Conservation (phyloP, 1,284 basidiomycete genomes). For the Baeospora myosura region DNA sequence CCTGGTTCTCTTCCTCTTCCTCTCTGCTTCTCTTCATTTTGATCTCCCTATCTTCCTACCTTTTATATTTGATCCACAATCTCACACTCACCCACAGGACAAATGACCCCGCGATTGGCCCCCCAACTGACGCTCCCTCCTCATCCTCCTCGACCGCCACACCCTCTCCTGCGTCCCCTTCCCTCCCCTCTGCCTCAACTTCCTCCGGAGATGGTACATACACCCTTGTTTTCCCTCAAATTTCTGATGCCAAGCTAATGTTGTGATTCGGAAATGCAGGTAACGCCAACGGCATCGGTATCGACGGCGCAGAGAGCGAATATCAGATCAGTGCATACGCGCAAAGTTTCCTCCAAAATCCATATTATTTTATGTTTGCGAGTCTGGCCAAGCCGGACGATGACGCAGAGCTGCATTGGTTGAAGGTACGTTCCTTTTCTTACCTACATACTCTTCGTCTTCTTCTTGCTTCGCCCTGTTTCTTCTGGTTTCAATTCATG, state of each 20-base stretch:
- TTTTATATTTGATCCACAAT: too few species aligned
- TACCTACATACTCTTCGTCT: not conserved
- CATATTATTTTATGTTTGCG: slow-evolving; percentile 94
- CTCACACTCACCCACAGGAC: too few species aligned
- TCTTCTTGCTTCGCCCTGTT: not conserved
- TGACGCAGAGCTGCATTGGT: slow-evolving; percentile 88
- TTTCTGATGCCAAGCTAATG: too few species aligned
- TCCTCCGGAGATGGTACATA: not conserved
- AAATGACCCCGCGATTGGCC: too few species aligned
- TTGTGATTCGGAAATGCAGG: too few species aligned
- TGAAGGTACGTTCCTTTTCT: slow-evolving; percentile 47
- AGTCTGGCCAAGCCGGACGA: slow-evolving; percentile 81
- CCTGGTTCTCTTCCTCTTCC: too few species aligned
- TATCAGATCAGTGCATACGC: slow-evolving; percentile 28
- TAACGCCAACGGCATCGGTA: not conserved
- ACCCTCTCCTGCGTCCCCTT: not conserved
- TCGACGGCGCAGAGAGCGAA: slow-evolving; percentile 29
- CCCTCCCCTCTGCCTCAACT: not conserved
- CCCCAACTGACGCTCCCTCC: too few species aligned
- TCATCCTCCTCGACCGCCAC: not conserved
- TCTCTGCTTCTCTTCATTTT: too few species aligned
- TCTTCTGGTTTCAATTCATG: slow-evolving; percentile 3
- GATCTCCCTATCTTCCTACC: too few species aligned
- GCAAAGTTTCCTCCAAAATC: slow-evolving; percentile 70
- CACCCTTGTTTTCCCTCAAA: too few species aligned